phyloP scores from a whole-genome alignment of 164 flowering plant genomes.

The Vitis rupestris region DNA sequence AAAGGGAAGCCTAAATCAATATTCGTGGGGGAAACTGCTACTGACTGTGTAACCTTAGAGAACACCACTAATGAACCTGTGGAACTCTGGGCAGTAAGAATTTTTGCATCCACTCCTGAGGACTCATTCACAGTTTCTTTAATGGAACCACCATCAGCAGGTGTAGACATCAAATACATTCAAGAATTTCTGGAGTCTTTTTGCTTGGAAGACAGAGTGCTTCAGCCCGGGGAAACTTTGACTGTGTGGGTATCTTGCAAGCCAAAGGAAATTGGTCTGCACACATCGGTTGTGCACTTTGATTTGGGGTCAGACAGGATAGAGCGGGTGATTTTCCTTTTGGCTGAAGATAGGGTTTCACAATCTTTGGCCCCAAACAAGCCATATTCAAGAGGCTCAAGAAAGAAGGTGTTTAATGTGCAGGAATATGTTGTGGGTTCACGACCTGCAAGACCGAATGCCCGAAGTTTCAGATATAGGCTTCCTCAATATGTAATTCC shows the following conservation, averaged over 20 bases:
- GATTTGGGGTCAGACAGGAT: conserved; percentile 58
- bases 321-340: conserved; percentile 68
- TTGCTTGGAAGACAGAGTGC: conserved; percentile 64
- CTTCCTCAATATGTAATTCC: conserved; percentile 68
- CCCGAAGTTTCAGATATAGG: conserved; percentile 22
- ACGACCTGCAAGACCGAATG: conserved; percentile 43
- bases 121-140: conserved; percentile 66
- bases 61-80: conserved; percentile 69
- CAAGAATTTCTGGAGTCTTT: conserved; percentile 45
- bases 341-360: conserved; percentile 80
- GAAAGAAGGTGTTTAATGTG: conserved; percentile 33
- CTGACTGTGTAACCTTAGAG: conserved; percentile 48
- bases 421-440: conserved; percentile 41
- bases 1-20: conserved; percentile 67
- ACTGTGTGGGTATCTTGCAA: conserved; percentile 88
- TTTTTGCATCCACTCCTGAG: conserved; percentile 70
- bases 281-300: conserved; percentile 68
- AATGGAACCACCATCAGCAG: conserved; percentile 65
- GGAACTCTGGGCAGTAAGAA: conserved; percentile 63
- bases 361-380: conserved; percentile 51
- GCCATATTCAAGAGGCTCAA: conserved; percentile 51
- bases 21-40: conserved; percentile 48
- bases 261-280: conserved; percentile 72
- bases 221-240: conserved; percentile 59
- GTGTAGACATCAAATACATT: conserved; percentile 36